Conservation (phyloP, 2,329 filamentous ascomycete genomes). For the Cytospora paraplurivora region DNA sequence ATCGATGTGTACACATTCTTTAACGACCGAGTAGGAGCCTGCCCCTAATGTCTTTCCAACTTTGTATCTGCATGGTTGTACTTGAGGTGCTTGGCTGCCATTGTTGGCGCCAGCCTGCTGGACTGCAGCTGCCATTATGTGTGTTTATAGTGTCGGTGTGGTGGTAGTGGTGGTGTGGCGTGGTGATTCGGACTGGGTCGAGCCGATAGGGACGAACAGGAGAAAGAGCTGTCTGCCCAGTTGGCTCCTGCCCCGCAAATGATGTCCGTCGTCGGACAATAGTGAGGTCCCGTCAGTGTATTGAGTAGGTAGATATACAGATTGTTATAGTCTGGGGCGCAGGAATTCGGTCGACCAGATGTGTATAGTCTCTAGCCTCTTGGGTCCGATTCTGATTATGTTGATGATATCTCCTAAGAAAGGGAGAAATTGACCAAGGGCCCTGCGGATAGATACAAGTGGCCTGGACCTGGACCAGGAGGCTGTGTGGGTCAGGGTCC, state of each 20-base stretch:
- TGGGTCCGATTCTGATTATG: neutral
- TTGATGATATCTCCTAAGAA: slow-evolving; percentile 20
- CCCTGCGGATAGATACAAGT: slow-evolving; percentile 24
- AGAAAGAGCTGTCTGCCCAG: slow-evolving; percentile 5
- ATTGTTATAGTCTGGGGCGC: slow-evolving; percentile 1
- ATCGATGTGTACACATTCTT: slow-evolving; percentile 98
- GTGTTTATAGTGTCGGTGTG: neutral
- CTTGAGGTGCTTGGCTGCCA: slow-evolving; percentile 55
- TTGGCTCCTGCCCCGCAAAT: slow-evolving; percentile 22
- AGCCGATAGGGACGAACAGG: neutral
- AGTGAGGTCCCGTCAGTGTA: slow-evolving; percentile 5
- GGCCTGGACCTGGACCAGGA: slow-evolving; percentile 23
- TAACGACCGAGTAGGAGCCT: slow-evolving; percentile 96
- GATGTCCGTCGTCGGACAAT: slow-evolving; percentile 18
- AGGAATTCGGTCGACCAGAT: neutral
- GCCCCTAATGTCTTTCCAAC: slow-evolving; percentile 97
- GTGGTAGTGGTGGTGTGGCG: neutral
- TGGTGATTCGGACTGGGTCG: neutral
- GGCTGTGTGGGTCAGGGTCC: slow-evolving; percentile 27
- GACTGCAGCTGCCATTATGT: slow-evolving; percentile 29
- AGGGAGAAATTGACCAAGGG: slow-evolving; percentile 24
- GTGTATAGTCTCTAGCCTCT: neutral
- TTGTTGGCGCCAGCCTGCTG: slow-evolving; percentile 28
- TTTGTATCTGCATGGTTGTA: slow-evolving; percentile 97
- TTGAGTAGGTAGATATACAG: neutral